A percentile compares a stretch with the other conserved stretches of the same genome.
Conservation (phyloP, 2,329 filamentous ascomycete species). For the Stenocarpella maydis region DNA sequence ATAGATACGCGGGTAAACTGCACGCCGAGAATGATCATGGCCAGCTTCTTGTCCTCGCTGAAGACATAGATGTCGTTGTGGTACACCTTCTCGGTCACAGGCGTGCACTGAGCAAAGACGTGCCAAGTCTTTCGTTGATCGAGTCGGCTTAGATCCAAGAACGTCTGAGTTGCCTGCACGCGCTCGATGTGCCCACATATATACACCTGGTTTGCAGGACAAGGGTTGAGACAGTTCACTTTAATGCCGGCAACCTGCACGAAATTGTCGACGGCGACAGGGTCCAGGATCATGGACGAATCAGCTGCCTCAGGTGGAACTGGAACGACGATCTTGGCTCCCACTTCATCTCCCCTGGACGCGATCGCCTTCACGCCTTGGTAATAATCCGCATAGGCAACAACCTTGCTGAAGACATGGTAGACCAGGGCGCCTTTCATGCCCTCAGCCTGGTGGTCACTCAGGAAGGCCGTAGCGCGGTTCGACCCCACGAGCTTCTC, state of each 20-base stretch:
- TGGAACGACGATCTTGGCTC: slow-evolving; percentile 30
- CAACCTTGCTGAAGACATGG: slow-evolving; percentile 26
- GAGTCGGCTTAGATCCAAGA: background rate
- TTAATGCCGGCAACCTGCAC: slow-evolving; percentile 47
- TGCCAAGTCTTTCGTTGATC: slow-evolving; percentile 13
- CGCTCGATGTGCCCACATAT: slow-evolving; percentile 39
- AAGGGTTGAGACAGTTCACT: slow-evolving; percentile 44
- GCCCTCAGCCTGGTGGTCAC: slow-evolving; percentile 38
- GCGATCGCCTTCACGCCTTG: slow-evolving; percentile 30
- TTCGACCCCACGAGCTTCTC: background rate
- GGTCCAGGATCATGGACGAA: slow-evolving; percentile 12
- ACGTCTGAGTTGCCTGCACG: slow-evolving; percentile 35
- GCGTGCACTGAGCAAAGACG: slow-evolving; percentile 31
- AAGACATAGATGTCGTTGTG: slow-evolving; percentile 39
- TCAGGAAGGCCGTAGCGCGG: slow-evolving; percentile 42
- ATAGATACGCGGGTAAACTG: slow-evolving; percentile 37
- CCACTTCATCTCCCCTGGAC: slow-evolving; percentile 31
- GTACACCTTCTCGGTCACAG: background rate
- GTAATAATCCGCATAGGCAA: slow-evolving; percentile 35
- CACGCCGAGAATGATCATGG: slow-evolving; percentile 37
- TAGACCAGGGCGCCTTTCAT: slow-evolving; percentile 47
- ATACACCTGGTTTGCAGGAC: slow-evolving; percentile 37
- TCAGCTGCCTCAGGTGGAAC: background rate
- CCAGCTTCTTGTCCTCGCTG: slow-evolving; percentile 21
- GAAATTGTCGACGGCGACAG: slow-evolving; percentile 43